Evolutionary conservation across 2,329 filamentous ascomycete genomes (phyloP), one percentile per base, ranked within the genome.

Genomic region (Ophiostoma ulmi): DNA sequence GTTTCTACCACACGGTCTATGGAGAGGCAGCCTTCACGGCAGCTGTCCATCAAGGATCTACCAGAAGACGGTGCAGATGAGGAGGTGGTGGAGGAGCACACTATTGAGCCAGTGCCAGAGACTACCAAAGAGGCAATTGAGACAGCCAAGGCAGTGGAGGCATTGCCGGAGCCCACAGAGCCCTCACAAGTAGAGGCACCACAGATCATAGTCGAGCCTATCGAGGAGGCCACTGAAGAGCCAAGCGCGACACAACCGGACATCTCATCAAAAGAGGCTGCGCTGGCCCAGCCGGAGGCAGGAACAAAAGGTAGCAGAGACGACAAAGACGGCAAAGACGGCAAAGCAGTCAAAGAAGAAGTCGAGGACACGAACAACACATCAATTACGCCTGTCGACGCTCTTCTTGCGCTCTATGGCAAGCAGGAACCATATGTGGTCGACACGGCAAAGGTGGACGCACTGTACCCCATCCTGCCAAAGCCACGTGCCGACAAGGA

Each of bases 381-480:
- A 22, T 6, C 36, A 6, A 39, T 65, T n/a, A n/a, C 36, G 13
- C 17, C 68, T 11, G 36, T 22, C 55, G 1, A n/a, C 48, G 10
- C 63, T 20, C 14, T 39, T 65, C 71, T 72, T 14, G 39, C 39
- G 48, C 77, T 77, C 36, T 79, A 78, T 67, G 77, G 76, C 10
- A 69, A 67, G 38, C 68, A 70, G 11, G 20, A 66, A n/a, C 35
- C 69, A 6, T 74, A 71, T 10, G 63, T 31, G 1, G 17, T 65
- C 8, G 71, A 73, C 41, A 17, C 66, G 8, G 17, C n/a, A 14
- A 67, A 70, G 10, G 41, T 72, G 1, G 72, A 71, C 44, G 41
- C 64, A n/a, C 66, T 74, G 3, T 73, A 71, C 10, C 64, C 38
- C 5, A 48, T 72, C 8, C 72, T 8, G 55, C 63, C 52, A 38